Base-by-base conservation (phyloP, 2,329 filamentous ascomycete species). In the Myotisia sp. region DNA sequence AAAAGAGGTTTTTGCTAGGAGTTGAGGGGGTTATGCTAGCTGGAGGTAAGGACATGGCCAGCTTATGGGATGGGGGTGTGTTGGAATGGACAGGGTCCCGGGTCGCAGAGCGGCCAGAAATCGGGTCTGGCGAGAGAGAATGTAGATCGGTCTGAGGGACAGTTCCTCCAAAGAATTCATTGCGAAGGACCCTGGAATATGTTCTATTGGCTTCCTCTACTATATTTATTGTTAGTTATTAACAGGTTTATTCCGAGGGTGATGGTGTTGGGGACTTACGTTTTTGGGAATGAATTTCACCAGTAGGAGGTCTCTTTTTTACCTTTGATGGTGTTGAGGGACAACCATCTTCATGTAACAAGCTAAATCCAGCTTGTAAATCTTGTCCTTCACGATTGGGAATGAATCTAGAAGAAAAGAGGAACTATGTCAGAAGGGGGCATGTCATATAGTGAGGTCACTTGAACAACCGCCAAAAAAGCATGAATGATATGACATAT, bases 1-100 rank as follows among this genome's bases (percentile, higher is more conserved):
- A 83, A 54, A 98, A 95, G 24, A 98, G 72, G 46, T 98, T 98
- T 62, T 94, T 95, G 58, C 93, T 85, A 6, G 90, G 90, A 3
- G 90, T 98, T 1, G 87, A 92, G 0, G 90, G 90, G 0, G 87
- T 93, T 38, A 90, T 67, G 37, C 74, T 67, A 18, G 70, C 77
- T 2, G 79, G 71, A 7, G 81, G 76, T n/a, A 85, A 59, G 16
- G 71, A 66, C 8, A 74, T 65, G 9, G 68, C 62, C 9, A 74
- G 64, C 12, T 60, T 57, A 46, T 76, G 74, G 38, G 70, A 74
- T 17, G 86, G 86, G 29, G 86, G 86, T 4, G 87, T 94, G 45
- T 79, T 76, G 32, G 82, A 79, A 49, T 81, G 70, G 33, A 75
- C 79, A 33, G 76, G 73, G 52, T 82, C 74, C 42, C 72, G 69